Evolutionary conservation across 768 basidiomycete genomes (phyloP), one percentile per base, ranked within the genome.

Genomic region (Trichaptum fuscoviolaceum): DNA sequence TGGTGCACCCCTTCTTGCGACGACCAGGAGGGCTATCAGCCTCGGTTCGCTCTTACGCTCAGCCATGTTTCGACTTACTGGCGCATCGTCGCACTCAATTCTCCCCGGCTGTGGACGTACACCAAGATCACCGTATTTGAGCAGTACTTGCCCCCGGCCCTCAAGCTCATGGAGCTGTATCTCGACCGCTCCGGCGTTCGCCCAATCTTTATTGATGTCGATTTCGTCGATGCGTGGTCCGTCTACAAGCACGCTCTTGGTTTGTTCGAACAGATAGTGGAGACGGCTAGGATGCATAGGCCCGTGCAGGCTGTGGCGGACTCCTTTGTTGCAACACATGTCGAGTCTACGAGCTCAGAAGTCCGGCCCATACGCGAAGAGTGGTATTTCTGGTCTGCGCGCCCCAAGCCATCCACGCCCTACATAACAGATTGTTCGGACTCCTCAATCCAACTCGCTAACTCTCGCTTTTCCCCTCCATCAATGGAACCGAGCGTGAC

Each of bases 31-130:
- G 30, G 59, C 2, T 61, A 25, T 9, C 24, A 25, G 15, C 59
- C 59, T 25, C 59, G 30, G 15, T 25, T 25, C 24, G 25, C 30
- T 1, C 59, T 61, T 12, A 25, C 24, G 15, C 30, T 61, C 15
- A 61, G 25, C 30, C 67, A 68, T 26, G 67, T 68, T 0, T 68
- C 64, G 34, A 26, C 35, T 26, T 30, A 52, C 35, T 68, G 67
- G 67, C 64, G 67, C n/a, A 36, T 59, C 10, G 25, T 66, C 23
- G 34, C 66, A 23, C 66, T 63, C 26, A 35, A 62, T 25, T 24
- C 34, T 27, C 61, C 62, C 26, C 35, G 62, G 20, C 63, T 66
- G 34, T 66, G 66, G 66, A 61, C 59, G 24, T 61, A 61, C 30
- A 24, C 59, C 15, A 61, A 61, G 59, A 34, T 61, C 3, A 34